phyloP scores from a whole-genome alignment of 1,284 basidiomycete species.

The Amylostereum areolatum region DNA sequence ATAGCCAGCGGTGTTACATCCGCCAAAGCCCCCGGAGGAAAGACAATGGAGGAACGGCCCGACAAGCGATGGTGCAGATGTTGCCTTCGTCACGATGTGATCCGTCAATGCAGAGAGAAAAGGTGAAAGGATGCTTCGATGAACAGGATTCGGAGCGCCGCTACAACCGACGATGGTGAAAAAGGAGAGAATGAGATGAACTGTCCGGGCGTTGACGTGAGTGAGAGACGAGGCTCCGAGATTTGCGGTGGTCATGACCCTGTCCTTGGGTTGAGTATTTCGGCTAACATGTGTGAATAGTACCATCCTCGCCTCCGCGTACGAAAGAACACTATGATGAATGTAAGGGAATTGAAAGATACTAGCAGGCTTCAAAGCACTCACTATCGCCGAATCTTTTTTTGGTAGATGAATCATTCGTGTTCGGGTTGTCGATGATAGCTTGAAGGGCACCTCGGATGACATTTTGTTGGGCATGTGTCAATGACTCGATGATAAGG shows the following conservation, averaged over 20 bases:
- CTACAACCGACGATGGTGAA: conserved; percentile 28
- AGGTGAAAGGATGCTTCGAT: conserved; percentile 14
- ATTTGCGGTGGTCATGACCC: neutral
- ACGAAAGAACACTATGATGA: neutral
- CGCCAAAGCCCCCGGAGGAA: neutral
- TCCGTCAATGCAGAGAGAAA: conserved; percentile 23
- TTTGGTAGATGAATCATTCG: too few species aligned
- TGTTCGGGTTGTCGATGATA: too few species aligned
- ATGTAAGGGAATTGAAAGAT: neutral
- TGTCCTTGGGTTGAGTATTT: neutral
- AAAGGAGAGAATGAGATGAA: conserved; percentile 23
- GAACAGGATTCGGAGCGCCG: conserved; percentile 15
- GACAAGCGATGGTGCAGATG: conserved; percentile 2
- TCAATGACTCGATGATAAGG: neutral
- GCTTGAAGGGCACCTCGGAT: too few species aligned
- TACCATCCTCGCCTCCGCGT: neutral
- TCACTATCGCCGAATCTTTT: too few species aligned
- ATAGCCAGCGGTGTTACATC: neutral
- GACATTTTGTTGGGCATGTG: neutral
- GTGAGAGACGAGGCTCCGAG: neutral
- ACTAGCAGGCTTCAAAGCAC: neutral
- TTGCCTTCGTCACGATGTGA: conserved; percentile 13
- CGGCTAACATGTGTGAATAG: neutral
- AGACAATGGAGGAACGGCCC: neutral
- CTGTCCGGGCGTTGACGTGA: neutral